Evolutionary conservation across 805 yeast species (phyloP).

Genomic region (Huiozyma naganishii): DNA sequence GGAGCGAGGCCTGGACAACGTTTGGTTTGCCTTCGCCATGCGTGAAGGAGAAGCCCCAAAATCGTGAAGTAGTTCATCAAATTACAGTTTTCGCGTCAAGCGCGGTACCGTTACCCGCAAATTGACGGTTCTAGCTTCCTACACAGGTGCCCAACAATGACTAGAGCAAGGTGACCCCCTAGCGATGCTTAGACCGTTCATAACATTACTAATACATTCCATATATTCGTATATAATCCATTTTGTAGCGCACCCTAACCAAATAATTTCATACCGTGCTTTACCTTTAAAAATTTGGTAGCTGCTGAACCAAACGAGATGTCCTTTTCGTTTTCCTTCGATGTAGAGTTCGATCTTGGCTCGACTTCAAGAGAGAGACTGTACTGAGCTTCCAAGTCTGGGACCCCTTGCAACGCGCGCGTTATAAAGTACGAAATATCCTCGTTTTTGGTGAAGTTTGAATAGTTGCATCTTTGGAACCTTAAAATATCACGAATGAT

Average conservation of each 20-base stretch:
- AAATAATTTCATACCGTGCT: slow-evolving; percentile 2
- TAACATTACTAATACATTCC: too few species aligned
- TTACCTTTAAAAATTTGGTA: slow-evolving; percentile 1
- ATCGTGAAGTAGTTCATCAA: neutral
- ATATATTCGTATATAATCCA: too few species aligned
- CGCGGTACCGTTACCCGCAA: too few species aligned
- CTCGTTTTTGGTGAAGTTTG: slow-evolving; percentile 47
- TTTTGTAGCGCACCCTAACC: neutral
- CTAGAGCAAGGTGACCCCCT: too few species aligned
- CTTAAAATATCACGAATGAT: slow-evolving; percentile 67
- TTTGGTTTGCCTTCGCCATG: neutral
- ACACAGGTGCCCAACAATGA: too few species aligned
- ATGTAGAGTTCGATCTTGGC: slow-evolving; percentile 32
- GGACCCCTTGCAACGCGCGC: slow-evolving; percentile 28
- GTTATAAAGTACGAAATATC: slow-evolving; percentile 45
- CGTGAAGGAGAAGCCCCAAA: neutral
- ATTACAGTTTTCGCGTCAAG: neutral
- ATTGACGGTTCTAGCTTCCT: too few species aligned
- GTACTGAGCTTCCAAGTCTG: slow-evolving; percentile 74
- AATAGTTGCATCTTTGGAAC: slow-evolving; percentile 44
- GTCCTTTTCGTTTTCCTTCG: neutral
- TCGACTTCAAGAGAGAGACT: slow-evolving; percentile 63
- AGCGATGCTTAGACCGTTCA: too few species aligned
- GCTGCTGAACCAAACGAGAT: neutral
- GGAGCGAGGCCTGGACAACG: too few species aligned